Conservation (phyloP, 2,329 filamentous ascomycete genomes). For the Aureobasidium sp. region DNA sequence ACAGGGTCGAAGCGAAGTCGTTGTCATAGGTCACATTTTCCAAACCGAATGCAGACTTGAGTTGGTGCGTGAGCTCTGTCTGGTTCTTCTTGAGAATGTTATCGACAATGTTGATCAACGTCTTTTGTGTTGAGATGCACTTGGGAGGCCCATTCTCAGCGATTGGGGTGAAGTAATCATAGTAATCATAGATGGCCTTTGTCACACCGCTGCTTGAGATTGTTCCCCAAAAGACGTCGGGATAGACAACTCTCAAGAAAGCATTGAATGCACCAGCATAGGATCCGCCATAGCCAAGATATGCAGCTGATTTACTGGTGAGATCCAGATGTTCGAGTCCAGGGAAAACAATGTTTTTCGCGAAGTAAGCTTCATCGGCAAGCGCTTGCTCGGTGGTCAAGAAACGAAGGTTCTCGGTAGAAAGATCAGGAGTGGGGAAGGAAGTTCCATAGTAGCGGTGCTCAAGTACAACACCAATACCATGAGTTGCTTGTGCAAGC, state of each 20-base stretch:
- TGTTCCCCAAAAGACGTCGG: slow-evolving; percentile 68
- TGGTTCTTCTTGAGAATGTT: slow-evolving; percentile 48
- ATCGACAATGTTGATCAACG: slow-evolving; percentile 52
- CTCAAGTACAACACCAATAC: slow-evolving; percentile 74
- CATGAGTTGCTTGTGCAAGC: slow-evolving; percentile 62
- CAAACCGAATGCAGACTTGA: slow-evolving; percentile 51
- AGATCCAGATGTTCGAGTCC: slow-evolving; percentile 63
- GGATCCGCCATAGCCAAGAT: slow-evolving; percentile 75
- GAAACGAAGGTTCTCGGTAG: slow-evolving; percentile 67
- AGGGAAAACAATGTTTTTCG: slow-evolving; percentile 61
- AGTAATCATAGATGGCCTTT: slow-evolving; percentile 70
- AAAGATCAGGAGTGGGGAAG: slow-evolving; percentile 60
- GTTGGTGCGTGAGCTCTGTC: slow-evolving; percentile 33
- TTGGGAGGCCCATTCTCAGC: slow-evolving; percentile 50
- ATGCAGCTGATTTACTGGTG: slow-evolving; percentile 59
- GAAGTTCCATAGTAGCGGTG: slow-evolving; percentile 82
- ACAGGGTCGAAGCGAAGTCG: slow-evolving; percentile 4
- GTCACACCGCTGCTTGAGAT: slow-evolving; percentile 68
- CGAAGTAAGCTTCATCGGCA: slow-evolving; percentile 77
- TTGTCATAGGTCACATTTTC: slow-evolving; percentile 35
- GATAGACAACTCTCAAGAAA: slow-evolving; percentile 68
- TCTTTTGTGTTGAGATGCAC: slow-evolving; percentile 60
- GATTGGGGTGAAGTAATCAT: slow-evolving; percentile 56
- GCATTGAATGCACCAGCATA: slow-evolving; percentile 78
- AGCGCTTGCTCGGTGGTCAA: slow-evolving; percentile 76